These are phyloP conservation scores for Cladophialophora exuberans DNA, from an alignment of 2,329 filamentous ascomycete genomes.

Conservation along the genomic window DNA sequence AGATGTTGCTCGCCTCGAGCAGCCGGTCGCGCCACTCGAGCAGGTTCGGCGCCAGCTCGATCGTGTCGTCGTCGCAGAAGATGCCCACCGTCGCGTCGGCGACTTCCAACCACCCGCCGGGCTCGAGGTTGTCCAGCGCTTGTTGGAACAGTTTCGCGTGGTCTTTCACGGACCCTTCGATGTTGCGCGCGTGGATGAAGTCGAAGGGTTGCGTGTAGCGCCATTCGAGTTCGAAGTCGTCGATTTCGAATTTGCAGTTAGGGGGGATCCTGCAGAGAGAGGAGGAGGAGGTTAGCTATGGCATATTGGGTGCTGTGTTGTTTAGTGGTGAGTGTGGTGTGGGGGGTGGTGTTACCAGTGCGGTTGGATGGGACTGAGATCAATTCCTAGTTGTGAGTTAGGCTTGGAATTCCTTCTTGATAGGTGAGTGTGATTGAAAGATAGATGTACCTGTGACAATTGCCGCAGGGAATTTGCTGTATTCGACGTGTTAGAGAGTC, in stretches of 20 bases:
- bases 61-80: slow-evolving; percentile 42
- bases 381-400: slow-evolving; percentile 23
- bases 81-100: slow-evolving; percentile 37
- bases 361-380: slow-evolving; percentile 31
- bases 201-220: slow-evolving; percentile 33
- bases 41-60: slow-evolving; percentile 41
- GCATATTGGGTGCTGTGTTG: no score
- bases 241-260: slow-evolving; percentile 39
- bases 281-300: no score
- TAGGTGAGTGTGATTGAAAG: no score
- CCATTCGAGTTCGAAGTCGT: slow-evolving; percentile 35
- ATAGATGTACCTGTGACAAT: no score
- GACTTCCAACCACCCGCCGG: slow-evolving; percentile 49
- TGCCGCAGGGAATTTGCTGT: no score
- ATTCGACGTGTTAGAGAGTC: no score
- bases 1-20: slow-evolving; percentile 34
- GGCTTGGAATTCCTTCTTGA: slow-evolving; percentile 36
- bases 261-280: no score
- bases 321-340: no score
- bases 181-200: slow-evolving; percentile 35
- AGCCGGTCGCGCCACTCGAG: slow-evolving; percentile 33
- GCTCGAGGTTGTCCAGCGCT: slow-evolving; percentile 36
- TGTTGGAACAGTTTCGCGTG: slow-evolving; percentile 8
- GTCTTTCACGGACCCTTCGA: slow-evolving; percentile 12
- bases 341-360: no score